Conservation (phyloP, 2,329 filamentous ascomycete species). For the Ambrosiella cleistominuta region DNA sequence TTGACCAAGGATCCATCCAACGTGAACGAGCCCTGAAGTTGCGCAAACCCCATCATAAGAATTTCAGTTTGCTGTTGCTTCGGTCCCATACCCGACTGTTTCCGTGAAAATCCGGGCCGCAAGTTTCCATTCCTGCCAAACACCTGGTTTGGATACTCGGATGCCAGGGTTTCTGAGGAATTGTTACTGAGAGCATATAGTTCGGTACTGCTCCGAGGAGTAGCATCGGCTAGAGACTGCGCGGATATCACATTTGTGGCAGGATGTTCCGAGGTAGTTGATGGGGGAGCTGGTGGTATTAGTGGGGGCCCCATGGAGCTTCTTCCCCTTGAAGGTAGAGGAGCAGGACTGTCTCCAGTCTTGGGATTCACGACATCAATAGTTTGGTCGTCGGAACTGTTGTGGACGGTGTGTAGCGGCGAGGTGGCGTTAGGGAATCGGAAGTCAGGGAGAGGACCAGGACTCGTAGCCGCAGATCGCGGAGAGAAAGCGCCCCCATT, state of each 20-base stretch:
- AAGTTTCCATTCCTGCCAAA: constrained; percentile 16
- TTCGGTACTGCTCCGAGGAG: constrained; percentile 79
- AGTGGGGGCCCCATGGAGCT: constrained; percentile 1
- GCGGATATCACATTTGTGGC: constrained; percentile 57
- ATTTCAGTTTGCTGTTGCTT: constrained; percentile 45
- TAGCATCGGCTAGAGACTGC: constrained; percentile 34
- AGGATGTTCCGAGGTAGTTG: constrained; percentile 28
- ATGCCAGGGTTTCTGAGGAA: constrained; percentile 80
- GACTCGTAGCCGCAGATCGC: constrained; percentile 22
- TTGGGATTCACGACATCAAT: constrained; percentile 26
- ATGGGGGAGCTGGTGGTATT: neutral
- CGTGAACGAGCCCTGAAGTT: constrained; percentile 80
- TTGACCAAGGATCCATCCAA: constrained; percentile 84
- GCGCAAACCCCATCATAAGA: constrained; percentile 95
- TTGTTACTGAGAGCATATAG: constrained; percentile 93
- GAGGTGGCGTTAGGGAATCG: constrained; percentile 35
- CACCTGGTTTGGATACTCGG: constrained; percentile 56
- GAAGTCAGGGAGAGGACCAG: constrained; percentile 34
- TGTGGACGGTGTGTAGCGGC: constrained; percentile 21
- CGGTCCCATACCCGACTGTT: constrained; percentile 27
- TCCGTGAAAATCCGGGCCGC: constrained; percentile 29
- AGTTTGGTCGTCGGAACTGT: constrained; percentile 15
- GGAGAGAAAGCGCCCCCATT: constrained; percentile 17
- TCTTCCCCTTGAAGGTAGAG: neutral
- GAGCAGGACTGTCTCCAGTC: neutral